These are phyloP conservation scores for Eruca vesicaria DNA, from an alignment of 441 rosid genomes.

Conservation along the genomic window DNA sequence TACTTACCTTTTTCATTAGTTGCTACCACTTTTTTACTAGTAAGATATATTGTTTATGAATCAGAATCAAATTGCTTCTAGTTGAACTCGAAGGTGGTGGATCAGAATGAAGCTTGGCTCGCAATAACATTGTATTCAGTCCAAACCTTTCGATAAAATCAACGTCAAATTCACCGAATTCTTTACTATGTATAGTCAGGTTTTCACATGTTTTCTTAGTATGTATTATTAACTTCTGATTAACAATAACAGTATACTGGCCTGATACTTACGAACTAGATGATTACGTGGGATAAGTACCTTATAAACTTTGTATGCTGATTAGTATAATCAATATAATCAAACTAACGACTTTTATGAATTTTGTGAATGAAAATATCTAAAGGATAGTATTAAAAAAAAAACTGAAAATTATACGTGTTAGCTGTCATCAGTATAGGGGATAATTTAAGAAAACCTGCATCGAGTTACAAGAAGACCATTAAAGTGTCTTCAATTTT, in stretches of 20 bases:
- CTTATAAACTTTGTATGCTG: not conserved
- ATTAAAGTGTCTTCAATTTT: no score
- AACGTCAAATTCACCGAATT: no score
- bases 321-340: not conserved
- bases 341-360: not conserved
- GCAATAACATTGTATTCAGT: no score
- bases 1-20: not conserved
- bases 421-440: no score
- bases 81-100: conserved; percentile 86
- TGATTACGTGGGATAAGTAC: not conserved
- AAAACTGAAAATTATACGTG: no score
- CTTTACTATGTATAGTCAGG: no score
- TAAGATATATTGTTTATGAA: not conserved
- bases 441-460: no score
- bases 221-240: no score
- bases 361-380: no score
- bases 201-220: not conserved
- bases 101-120: conserved; percentile 86
- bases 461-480: no score
- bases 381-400: no score
- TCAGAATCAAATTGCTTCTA: conserved; percentile 31
- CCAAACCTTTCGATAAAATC: no score
- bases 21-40: not conserved
- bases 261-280: not conserved
- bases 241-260: not conserved